Evolutionary conservation across 2,329 filamentous ascomycete genomes (phyloP), one percentile per base, ranked within the genome.

Genomic region (Tolypocladium pustulatum): DNA sequence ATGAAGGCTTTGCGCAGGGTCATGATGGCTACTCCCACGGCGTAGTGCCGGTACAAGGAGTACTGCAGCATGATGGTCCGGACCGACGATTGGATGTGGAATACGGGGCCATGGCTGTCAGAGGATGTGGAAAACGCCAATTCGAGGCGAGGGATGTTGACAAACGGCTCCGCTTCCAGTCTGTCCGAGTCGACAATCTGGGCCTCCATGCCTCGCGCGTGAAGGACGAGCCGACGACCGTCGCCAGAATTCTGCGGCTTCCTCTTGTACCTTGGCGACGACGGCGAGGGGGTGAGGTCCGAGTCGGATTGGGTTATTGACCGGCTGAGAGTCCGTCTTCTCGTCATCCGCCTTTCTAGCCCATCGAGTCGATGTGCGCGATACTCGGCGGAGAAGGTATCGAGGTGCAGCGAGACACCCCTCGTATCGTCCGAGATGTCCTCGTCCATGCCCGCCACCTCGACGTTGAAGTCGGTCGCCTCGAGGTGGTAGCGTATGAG

Each of bases 41-140:
- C 88, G 68, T 97, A 99, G 69, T 96, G 92, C 4, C 92, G 87
- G 71, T 95, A 96, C 0, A 99, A 81, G 0, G 95, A 99, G 69
- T 97, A 97, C 56, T 95, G 88, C 9, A 96, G 68, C 61, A 90
- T 84, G 2, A 99, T 75, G 7, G 89, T 90, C 64, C 88, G 88
- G 25, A 94, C 81, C 57, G 89, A 84, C 0, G 90, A 89, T 64
- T 95, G 91, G 51, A 97, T 75, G 68, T 97, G 91, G 67, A 97
- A 90, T 7, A 96, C 80, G 0, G 91, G 89, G 0, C 92, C 93
- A 67, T 96, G 90, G 36, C 84, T 84, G 71, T 99, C 94, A 63
- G 90, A 95, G 4, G 86, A 80, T 0, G 94, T 95, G 34, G 88
- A 91, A 58, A 97, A 82, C 1, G 90, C 88, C 34, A 97, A 78